Evolutionary conservation across 768 basidiomycete genomes (phyloP).

Genomic region (Agaricus blazei): DNA sequence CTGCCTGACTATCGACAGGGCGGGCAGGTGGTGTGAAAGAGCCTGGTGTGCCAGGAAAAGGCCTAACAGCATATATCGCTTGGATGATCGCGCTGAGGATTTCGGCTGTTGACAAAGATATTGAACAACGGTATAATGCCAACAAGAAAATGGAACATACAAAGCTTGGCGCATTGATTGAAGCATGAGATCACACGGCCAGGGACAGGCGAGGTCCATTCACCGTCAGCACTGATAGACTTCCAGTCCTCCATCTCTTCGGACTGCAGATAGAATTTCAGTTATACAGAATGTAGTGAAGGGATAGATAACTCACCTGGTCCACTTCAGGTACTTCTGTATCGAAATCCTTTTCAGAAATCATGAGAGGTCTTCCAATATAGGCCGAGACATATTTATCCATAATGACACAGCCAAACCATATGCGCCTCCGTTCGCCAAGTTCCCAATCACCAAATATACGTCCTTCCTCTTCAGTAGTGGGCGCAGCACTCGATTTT

Average conservation of each 20-base stretch:
- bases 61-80: constrained; percentile 63
- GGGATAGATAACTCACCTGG: constrained; percentile 37
- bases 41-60: constrained; percentile 18
- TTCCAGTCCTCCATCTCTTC: constrained; percentile 61
- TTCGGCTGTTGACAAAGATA: constrained; percentile 38
- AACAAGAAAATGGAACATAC: constrained; percentile 33
- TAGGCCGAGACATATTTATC: constrained; percentile 78
- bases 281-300: background rate
- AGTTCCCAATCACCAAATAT: constrained; percentile 60
- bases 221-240: constrained; percentile 18
- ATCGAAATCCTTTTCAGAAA: constrained; percentile 74
- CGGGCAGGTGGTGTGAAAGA: background rate
- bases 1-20: constrained; percentile 46
- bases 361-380: constrained; percentile 72
- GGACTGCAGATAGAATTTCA: constrained; percentile 27
- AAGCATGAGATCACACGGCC: constrained; percentile 67
- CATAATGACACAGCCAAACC: constrained; percentile 76
- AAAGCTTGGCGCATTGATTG: constrained; percentile 66
- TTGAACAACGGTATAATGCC: background rate
- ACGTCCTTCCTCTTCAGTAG: constrained; percentile 18
- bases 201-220: constrained; percentile 29
- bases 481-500: background rate
- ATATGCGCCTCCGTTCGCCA: constrained; percentile 67
- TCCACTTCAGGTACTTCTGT: constrained; percentile 57
- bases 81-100: constrained; percentile 68